Base-by-base conservation (phyloP, 1,284 basidiomycete genomes). In the Ganoderma meredithae region DNA sequence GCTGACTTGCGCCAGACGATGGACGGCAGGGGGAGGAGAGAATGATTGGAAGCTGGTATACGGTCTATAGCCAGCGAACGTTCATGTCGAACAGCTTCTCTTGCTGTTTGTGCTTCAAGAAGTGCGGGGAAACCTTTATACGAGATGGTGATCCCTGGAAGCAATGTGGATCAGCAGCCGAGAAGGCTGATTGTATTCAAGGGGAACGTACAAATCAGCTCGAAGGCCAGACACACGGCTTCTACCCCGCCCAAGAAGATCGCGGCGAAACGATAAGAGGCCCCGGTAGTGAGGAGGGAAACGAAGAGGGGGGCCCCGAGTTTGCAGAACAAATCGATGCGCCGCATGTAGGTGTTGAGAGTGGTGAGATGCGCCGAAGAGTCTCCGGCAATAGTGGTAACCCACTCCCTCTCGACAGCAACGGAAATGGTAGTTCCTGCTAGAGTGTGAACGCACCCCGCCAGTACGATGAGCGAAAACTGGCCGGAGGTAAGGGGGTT, bases 401-500 rank as follows among this genome's bases (percentile, higher is more conserved):
- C 83, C 86, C 87, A 89, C 68, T 88, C 87, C n/a, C 86, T 77
- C 74, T 89, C 86, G n/a, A 88, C 80, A 0, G 83, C 83, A 1
- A 88, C 83, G 0, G 83, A 82, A 49, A 86, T 83, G 12, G 82
- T 81, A 0, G 83, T 82, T 56, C 82, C 83, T 5, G 83, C 79
- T 0, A 88, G 76, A 43, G 82, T 81, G 33, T 84, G 79, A 1
- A 79, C 60, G 61, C 82, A 83, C 0, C 85, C 84, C 2, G 77
- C 75, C 1, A 83, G 4, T 0, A 81, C 77, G 43, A 87, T 79
- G n/a, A 81, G 60, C 0, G 78, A 76, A 70, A 87, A 85, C 60
- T 82, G 72, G n/a, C 70, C 71, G 0, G 65, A 71, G 3, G 67
- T 58, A 3, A 74, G 63, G 1, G 68, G 68, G 10, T 66, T 66